Evolutionary conservation across 768 basidiomycete species (phyloP), one percentile per base, ranked within the genome.

Genomic region (Mycena alexandri): DNA sequence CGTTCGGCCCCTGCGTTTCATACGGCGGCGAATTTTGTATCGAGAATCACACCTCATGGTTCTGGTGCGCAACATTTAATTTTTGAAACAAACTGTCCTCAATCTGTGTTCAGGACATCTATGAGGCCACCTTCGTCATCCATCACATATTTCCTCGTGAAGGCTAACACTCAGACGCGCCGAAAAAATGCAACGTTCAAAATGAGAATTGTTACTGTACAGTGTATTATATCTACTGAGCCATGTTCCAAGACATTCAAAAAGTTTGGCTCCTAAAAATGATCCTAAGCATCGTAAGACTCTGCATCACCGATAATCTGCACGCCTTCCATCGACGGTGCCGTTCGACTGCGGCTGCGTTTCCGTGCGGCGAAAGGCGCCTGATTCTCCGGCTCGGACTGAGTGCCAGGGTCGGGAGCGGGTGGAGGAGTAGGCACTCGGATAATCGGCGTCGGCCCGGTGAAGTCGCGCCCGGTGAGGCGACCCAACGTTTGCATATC

Each of bases 391-490:
- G 41, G 21, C 25, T 46, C 36, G 8, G 54, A 22, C 47, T 69
- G 60, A 22, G 64, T 67, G 33, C 67, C 57, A 14, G 65, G 65
- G 42, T 72, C 75, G 22, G 75, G 69, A 12, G 70, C 63, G 24
- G 77, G 78, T 1, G 74, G 75, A 17, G 83, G 80, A 9, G 79
- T 74, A 2, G 84, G 82, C 5, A 75, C 77, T 24, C 80, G 79
- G 36, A 94, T 93, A 65, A 89, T 87, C 0, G 93, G 93, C 19
- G 87, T 86, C 25, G 93, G 93, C 0, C 93, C 93, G 48, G 92
- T 90, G 73, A 94, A 94, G 74, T 94, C 92, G 70, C 91, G 93
- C 42, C 93, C 93, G 13, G 93, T 94, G 89, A 94, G 89, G 16
- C 90, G 88, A 50, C 90, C 87, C 14, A 94, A 77, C 0, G 87